Evolutionary conservation across 108 stramenopile genomes (phyloP).

Genomic region (Nitzschia sp.): DNA sequence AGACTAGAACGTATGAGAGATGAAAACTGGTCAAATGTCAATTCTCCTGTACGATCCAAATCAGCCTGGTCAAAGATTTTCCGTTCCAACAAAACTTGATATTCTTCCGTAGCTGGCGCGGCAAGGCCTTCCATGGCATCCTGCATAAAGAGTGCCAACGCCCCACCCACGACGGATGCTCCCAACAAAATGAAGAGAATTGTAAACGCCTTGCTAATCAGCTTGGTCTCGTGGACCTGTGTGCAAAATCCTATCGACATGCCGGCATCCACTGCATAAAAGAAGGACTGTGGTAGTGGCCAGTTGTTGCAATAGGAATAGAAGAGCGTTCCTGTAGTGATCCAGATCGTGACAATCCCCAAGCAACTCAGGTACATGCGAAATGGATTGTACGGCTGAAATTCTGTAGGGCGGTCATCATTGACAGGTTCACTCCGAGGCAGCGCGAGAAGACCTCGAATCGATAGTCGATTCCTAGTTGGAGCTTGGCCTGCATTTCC

Average conservation of each 20-base stretch:
- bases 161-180: conserved; percentile 69
- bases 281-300: conserved; percentile 70
- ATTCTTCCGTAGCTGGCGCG: conserved; percentile 28
- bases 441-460: too few relatives aligned
- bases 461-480: too few relatives aligned
- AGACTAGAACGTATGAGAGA: conserved; percentile 17
- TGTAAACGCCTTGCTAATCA: conserved; percentile 65
- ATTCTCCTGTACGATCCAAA: conserved; percentile 18
- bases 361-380: conserved; percentile 44
- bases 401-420: too few relatives aligned
- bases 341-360: conserved; percentile 48
- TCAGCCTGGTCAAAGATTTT: conserved; percentile 47
- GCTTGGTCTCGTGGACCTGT: conserved; percentile 61
- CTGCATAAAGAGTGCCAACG: conserved; percentile 62
- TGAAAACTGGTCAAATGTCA: conserved; percentile 50
- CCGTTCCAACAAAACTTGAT: conserved; percentile 50
- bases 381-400: conserved; percentile 33
- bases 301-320: conserved; percentile 68
- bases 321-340: conserved; percentile 59
- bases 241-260: conserved; percentile 87
- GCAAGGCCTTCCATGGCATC: conserved; percentile 57
- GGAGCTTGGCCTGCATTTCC: too few relatives aligned
- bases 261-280: conserved; percentile 80
- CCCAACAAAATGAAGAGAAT: conserved; percentile 67
- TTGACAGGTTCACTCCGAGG: too few relatives aligned